Evolutionary conservation across 2,329 filamentous ascomycete genomes (phyloP).

Genomic region (Cadophora sp.): DNA sequence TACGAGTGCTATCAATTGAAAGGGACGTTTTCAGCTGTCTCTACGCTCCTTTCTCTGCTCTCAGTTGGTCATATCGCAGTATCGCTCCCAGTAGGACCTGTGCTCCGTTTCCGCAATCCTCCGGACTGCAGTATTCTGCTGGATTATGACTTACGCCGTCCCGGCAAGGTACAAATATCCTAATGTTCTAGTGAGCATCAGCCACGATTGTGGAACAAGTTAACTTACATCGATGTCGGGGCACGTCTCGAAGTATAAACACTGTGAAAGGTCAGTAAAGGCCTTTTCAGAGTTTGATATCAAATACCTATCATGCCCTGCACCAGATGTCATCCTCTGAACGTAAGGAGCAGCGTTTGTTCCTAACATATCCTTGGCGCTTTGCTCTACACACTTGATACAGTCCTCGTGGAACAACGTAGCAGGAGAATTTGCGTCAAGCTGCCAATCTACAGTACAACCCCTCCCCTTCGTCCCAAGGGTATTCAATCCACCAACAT

Average conservation of each 20-base stretch:
- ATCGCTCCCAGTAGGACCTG: constrained; percentile 55
- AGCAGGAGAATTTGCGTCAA: constrained; percentile 68
- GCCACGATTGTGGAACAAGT: not conserved
- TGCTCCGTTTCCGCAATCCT: constrained; percentile 64
- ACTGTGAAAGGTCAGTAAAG: constrained; percentile 47
- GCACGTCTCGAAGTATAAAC: constrained; percentile 65
- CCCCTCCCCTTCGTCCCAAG: constrained; percentile 55
- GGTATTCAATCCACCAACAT: constrained; percentile 54
- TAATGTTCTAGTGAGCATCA: constrained; percentile 19
- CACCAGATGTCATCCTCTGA: constrained; percentile 64
- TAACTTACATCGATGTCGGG: constrained; percentile 63
- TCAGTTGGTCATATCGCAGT: constrained; percentile 48
- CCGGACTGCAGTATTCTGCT: constrained; percentile 64
- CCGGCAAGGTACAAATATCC: constrained; percentile 68
- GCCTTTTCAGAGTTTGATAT: constrained; percentile 44
- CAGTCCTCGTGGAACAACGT: constrained; percentile 72
- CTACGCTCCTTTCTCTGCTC: constrained; percentile 36
- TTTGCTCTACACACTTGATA: constrained; percentile 67
- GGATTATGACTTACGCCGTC: constrained; percentile 70
- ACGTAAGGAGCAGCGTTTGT: constrained; percentile 53
- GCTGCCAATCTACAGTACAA: constrained; percentile 62
- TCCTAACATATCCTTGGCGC: constrained; percentile 63
- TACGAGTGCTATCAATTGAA: constrained; percentile 17
- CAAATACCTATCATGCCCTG: constrained; percentile 62
- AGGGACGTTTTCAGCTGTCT: not conserved